phyloP scores from a whole-genome alignment of 805 yeast species.

The Wickerhamiella siamensis region DNA sequence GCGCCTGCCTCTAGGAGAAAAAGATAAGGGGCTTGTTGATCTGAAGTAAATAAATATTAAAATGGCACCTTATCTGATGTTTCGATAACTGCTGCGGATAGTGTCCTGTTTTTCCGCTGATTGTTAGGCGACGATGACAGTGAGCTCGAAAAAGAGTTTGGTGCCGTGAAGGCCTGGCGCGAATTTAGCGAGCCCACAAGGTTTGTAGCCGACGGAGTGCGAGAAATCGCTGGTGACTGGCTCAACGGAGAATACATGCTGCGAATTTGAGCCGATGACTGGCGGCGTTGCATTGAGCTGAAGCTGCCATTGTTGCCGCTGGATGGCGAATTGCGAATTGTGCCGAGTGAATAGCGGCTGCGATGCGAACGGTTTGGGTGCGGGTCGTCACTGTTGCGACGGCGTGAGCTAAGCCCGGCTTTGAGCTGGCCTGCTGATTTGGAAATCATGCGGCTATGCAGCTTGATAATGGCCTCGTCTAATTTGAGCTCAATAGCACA shows the following conservation, averaged over 20 bases:
- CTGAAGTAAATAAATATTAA: neutral
- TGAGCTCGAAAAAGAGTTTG: neutral
- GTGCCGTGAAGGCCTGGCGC: neutral
- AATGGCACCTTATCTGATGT: neutral
- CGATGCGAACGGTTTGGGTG: neutral
- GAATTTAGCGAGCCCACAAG: neutral
- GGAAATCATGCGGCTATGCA: slow-evolving; percentile 31
- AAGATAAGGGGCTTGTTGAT: slow-evolving; percentile 1
- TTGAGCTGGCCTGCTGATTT: neutral
- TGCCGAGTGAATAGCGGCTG: slow-evolving; percentile 2
- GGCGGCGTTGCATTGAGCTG: neutral
- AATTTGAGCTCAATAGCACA: slow-evolving; percentile 80
- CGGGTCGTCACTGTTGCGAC: slow-evolving; percentile 1
- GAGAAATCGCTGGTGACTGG: neutral
- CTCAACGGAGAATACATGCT: neutral
- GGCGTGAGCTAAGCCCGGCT: neutral
- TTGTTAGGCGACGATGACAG: neutral
- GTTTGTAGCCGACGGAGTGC: neutral
- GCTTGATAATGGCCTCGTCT: slow-evolving; percentile 58
- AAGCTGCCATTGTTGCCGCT: neutral
- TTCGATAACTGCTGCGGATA: neutral
- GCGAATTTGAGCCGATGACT: neutral
- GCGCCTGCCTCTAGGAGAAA: slow-evolving; percentile 5
- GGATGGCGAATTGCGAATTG: slow-evolving; percentile 2
- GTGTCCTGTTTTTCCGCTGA: neutral